Evolutionary conservation across 345 rosid genomes (phyloP), one percentile per base, ranked within the genome.

Genomic region (Eucalyptus coolabah): DNA sequence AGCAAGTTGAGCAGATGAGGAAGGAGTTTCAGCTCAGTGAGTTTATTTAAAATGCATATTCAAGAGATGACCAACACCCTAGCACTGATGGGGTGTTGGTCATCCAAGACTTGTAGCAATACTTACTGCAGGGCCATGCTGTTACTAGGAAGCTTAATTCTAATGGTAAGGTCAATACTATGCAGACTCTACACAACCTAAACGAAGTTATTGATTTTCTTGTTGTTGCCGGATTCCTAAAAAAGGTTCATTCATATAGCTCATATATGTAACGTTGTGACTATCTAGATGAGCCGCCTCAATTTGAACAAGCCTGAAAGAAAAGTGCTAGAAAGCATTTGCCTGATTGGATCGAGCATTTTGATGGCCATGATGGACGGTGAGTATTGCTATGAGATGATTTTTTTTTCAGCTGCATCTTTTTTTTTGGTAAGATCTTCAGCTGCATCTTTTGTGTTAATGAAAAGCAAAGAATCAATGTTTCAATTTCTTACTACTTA

Each of bases 1-100:
- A 95, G 89, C 99, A 96, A 59, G 96, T 97, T 34, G 98, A 97
- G 87, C 94, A 95, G 90, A 93, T 96, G 98, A 94, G 98, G 89
- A 97, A 94, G 89, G 97, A 97, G 87, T 97, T 97, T 83, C 92
- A 93, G 89, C 91, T 94, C 60, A 94, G 88, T 88, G 98, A 97
- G 96, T 96, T 28, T 96, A 96, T 90, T 98, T 95, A 6, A 96
- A 96, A 91, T 98, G 98, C 89, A 91, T 96, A 56, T 94, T 97
- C 67, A 98, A 96, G 95, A 95, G 96, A 91, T 96, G 92, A 93
- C 90, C 11, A 86, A 82, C 60, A 54, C 26, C 26, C 60, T 13
- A 12, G 50, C 49, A 47, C 14, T 49, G 50, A 13, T 49, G 50
- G 50, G 50, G 50, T 49, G 50, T 49, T 49, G 50, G 50, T 49